Base-by-base conservation (phyloP, 495 filamentous ascomycete genomes). In the Articulospora tetracladia region DNA sequence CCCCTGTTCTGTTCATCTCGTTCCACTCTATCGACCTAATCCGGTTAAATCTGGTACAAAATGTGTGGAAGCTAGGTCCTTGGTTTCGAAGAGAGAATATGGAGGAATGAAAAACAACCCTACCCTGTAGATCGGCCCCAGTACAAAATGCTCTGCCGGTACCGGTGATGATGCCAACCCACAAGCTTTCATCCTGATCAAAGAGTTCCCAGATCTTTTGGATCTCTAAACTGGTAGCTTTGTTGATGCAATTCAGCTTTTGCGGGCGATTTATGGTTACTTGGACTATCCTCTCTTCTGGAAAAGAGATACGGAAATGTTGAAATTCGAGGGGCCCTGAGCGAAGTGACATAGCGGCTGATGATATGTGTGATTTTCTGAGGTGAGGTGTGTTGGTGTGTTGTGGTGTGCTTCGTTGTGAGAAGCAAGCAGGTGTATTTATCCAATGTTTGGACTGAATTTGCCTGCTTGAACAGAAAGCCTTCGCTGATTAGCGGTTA, bases 121-220 rank as follows among this genome's bases (percentile, higher is more conserved):
- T 61, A 57, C 69, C 61, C 56, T 68, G 66, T 22, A 70, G 44
- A 57, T 72, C 70, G 59, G 69, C 69, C 12, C 66, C 66, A 19
- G 70, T 62, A 28, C 56, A 70, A 41, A 70, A 57, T 13, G 59
- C 53, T 24, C 34, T 41, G 28, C 59, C 59, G 13, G 49, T 44
- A 25, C 53, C 59, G 61, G 27, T 69, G 63, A 53, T 66, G 58
- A 49, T 64, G 28, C 3, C 69, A 47, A 39, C 68, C 25, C 60
- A 57, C 52, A 67, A 60, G 25, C 66, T 58, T 1, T 61, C 60
- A 46, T 72, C 68, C 13, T 58, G 58, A 59, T 72, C 68, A 28
- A 65, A 70, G 66, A 66, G 67, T 44, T 63, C 66, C 65, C 68
- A 71, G 15, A 71, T 23, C n/a, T 58, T 54, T 22, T 64, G 63